Conservation (phyloP, 441 rosid genomes). For the Pelargonium cotyledonis region DNA sequence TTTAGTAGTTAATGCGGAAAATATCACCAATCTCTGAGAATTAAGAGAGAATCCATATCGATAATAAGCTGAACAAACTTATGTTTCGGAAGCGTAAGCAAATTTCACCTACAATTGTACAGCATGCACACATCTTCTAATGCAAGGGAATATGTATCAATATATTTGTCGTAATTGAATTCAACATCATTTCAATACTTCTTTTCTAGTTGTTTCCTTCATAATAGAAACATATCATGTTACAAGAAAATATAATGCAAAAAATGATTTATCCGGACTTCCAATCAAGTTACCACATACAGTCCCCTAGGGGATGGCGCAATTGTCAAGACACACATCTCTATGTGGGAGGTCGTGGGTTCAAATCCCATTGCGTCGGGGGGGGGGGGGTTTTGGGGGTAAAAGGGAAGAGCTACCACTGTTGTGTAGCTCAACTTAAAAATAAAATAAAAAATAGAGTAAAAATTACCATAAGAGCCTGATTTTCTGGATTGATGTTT, state of each 20-base stretch:
- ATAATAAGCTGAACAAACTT: neutral
- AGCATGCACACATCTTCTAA: neutral
- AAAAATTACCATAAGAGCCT: constrained; percentile 47
- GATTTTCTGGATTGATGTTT: constrained; percentile 47
- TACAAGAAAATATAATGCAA: neutral
- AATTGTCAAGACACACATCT: too few species aligned
- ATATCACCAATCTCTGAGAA: neutral
- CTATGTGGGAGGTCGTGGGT: too few species aligned
- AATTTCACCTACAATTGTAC: neutral
- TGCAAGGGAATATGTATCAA: neutral
- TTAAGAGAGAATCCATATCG: neutral
- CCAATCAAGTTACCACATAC: too few species aligned
- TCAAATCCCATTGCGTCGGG: too few species aligned
- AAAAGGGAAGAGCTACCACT: too few species aligned
- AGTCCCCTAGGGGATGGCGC: too few species aligned
- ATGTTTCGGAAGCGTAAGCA: neutral
- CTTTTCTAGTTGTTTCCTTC: neutral
- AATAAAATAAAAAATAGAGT: constrained; percentile 12
- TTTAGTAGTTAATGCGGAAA: neutral
- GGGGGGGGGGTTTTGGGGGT: too few species aligned
- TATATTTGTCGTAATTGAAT: too few species aligned
- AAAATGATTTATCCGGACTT: neutral
- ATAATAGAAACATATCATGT: neutral
- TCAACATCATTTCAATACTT: neutral
- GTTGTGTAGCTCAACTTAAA: too few species aligned